phyloP scores from a whole-genome alignment of 2,329 filamentous ascomycete species.

The Clonostachys solani region DNA sequence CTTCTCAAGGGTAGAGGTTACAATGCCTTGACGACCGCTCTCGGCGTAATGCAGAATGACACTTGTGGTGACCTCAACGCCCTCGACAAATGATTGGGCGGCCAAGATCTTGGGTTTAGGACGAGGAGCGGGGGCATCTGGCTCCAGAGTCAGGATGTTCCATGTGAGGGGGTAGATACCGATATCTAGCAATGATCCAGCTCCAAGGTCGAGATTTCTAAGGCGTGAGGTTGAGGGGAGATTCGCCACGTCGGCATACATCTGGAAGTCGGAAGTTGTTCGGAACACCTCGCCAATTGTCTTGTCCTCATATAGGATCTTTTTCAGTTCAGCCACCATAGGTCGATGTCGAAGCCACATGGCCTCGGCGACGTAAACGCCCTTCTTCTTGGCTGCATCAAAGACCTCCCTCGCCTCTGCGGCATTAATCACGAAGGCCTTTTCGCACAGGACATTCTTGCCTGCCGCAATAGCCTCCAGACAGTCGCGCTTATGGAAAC shows the following conservation, averaged over 20 bases:
- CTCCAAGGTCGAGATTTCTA: constrained; percentile 31
- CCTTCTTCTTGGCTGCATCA: constrained; percentile 26
- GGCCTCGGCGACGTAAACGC: constrained; percentile 38
- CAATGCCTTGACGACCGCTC: constrained; percentile 30
- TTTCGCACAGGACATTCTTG: constrained; percentile 41
- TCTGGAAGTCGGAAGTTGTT: constrained; percentile 30
- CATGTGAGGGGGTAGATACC: constrained; percentile 38
- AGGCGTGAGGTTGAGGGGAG: constrained; percentile 21
- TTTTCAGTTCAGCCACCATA: constrained; percentile 23
- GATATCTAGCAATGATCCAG: constrained; percentile 35
- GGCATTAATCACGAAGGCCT: constrained; percentile 35
- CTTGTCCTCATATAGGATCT: constrained; percentile 30
- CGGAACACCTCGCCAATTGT: constrained; percentile 30
- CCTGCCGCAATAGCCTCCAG: constrained; percentile 34
- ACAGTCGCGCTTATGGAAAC: constrained; percentile 35
- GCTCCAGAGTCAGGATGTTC: constrained; percentile 26
- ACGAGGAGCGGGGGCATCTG: neutral
- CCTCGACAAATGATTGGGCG: constrained; percentile 24
- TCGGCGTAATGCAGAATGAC: constrained; percentile 31
- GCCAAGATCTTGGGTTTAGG: constrained; percentile 15
- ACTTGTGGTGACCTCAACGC: constrained; percentile 25
- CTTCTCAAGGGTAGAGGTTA: constrained; percentile 24
- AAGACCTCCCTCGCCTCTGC: constrained; percentile 32
- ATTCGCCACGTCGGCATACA: constrained; percentile 25
- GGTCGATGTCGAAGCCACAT: constrained; percentile 40